phyloP scores from a whole-genome alignment of 2,329 filamentous ascomycete species.

The Nothopassalora personata region DNA sequence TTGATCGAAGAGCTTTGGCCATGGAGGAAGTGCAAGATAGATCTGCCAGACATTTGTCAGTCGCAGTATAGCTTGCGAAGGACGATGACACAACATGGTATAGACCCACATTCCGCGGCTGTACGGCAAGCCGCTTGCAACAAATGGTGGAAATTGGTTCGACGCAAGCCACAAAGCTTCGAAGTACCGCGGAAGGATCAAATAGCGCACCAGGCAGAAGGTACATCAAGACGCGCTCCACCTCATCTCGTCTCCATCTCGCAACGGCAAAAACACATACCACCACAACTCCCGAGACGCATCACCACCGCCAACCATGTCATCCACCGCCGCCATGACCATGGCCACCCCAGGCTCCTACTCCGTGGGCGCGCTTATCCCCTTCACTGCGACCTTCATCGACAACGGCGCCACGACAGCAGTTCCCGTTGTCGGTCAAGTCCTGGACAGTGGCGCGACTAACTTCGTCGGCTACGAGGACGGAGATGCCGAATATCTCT shows the following conservation, averaged over 20 bases:
- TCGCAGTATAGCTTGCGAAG: not conserved
- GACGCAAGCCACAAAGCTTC: not conserved
- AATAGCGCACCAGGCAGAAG: not conserved
- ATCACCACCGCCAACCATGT: slow-evolving; percentile 1
- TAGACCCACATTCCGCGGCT: not conserved
- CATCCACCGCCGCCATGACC: not conserved
- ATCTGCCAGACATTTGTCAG: not conserved
- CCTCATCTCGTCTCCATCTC: not conserved
- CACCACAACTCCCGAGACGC: not conserved
- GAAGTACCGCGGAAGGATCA: not conserved
- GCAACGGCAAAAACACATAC: not conserved
- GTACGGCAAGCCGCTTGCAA: not conserved
- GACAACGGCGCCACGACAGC: slow-evolving; percentile 4
- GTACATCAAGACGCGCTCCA: not conserved
- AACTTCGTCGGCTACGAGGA: slow-evolving; percentile 13
- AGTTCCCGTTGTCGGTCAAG: slow-evolving; percentile 9
- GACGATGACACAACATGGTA: not conserved
- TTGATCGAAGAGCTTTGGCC: not conserved
- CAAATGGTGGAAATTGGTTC: not conserved
- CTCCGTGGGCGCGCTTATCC: slow-evolving; percentile 26
- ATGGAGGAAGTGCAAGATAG: not conserved
- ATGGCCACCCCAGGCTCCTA: not conserved
- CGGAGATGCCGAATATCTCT: slow-evolving; percentile 9
- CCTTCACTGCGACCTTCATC: slow-evolving; percentile 10
- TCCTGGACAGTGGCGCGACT: slow-evolving; percentile 12